Evolutionary conservation across 2,329 filamentous ascomycete genomes (phyloP), one percentile per base, ranked within the genome.

Genomic region (Pseudocercospora cruenta): DNA sequence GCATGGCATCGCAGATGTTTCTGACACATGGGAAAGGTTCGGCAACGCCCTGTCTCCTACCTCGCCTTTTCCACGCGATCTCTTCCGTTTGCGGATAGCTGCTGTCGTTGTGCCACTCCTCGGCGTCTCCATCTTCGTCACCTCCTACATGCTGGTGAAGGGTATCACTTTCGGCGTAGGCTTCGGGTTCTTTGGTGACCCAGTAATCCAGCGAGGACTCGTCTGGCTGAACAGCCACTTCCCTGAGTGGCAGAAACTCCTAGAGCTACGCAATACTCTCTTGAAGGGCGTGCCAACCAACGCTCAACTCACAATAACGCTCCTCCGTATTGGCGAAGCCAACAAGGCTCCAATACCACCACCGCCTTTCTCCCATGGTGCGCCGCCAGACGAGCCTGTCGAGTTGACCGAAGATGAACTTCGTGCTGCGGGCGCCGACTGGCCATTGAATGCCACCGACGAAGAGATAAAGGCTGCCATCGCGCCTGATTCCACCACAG

Each of bases 281-380:
- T 86, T 96, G 59, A 92, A 91, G 74, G 91, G 92, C 2, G 89
- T 95, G 0, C 93, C 93, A 0, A 96, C 92, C 1, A 95, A 96
- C 75, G 91, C 92, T 3, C 93, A 96, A 74, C 86, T 96, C 19
- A 89, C 92, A 0, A 81, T 96, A 28, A 96, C 92, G 0, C 84
- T 96, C 1, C 86, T 96, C 10, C 90, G 93, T 4, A 88, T 94
- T 31, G 92, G 92, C 47, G 93, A 96, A 78, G 87, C 87, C 10
- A 94, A 94, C 79, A 91, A 91, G 70, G 89, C 91, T 0, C 93
- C 93, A 0, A 79, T 96, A 0, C 91, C 92, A 31, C 82, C 86
- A 10, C 85, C 86, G 22, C 86, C 86, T 16, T 77, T 76, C 16
- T 78, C 82, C 22, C 2, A 36, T n/a, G 60, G 68, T 76, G 9